Percentiles rank a stretch among this genome's conserved stretches.
Evolutionary conservation across 768 basidiomycete species (phyloP).

Genomic region (Dacryopinax primogenitus): DNA sequence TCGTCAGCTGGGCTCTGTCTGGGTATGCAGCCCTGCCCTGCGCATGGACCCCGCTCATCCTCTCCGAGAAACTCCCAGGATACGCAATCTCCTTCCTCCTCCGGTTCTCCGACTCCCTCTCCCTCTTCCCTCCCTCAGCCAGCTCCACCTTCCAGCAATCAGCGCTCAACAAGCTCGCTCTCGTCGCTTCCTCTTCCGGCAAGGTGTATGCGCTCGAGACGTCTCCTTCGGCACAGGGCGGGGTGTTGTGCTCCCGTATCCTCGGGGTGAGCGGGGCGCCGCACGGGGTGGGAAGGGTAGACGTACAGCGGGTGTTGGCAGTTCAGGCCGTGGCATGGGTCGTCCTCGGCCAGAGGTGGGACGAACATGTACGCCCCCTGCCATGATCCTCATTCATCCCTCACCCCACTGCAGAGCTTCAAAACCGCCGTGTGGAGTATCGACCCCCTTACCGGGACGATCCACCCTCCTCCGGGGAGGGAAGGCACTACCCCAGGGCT

Average conservation of each 20-base stretch:
- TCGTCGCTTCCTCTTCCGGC: conserved; percentile 55
- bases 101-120: conserved; percentile 40
- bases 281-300: conserved; percentile 7
- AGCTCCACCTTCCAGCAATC: conserved; percentile 32
- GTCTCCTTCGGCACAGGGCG: conserved; percentile 59
- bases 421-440: not conserved
- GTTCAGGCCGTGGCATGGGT: conserved; percentile 17
- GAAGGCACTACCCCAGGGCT: not conserved
- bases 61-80: conserved; percentile 50
- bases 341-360: conserved; percentile 21
- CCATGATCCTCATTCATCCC: not conserved
- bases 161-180: conserved; percentile 70
- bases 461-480: not conserved
- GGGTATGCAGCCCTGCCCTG: no score
- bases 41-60: no score
- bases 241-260: conserved; percentile 65
- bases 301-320: conserved; percentile 4
- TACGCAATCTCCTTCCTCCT: conserved; percentile 53
- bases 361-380: conserved; percentile 14
- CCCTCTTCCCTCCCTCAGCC: conserved; percentile 19
- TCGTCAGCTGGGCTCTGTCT: conserved; percentile 47
- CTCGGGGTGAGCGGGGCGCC: conserved; percentile 58
- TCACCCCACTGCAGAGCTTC: not conserved
- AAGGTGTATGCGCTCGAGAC: conserved; percentile 68
- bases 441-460: not conserved